Percentiles rank a stretch among this genome's conserved stretches.
Conservation (phyloP, 1,284 basidiomycete genomes). For the Volvariella surrecta region DNA sequence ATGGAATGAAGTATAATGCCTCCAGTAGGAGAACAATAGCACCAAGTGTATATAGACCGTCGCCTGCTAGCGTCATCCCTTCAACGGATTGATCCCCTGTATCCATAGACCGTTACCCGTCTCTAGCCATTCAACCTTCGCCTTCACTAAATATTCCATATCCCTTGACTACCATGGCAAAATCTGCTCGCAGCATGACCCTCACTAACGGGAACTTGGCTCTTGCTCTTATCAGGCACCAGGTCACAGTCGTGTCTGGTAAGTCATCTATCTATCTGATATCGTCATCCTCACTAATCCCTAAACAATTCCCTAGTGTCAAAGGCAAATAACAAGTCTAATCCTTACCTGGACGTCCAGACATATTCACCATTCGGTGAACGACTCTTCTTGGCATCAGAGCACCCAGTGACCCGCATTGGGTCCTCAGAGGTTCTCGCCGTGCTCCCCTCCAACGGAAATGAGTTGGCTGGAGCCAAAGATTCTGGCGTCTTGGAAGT, state of each 20-base stretch:
- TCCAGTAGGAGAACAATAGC: too few relatives aligned
- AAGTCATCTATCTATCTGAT: conserved; percentile 9
- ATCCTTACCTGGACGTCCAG: conserved; percentile 54
- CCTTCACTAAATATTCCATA: not conserved
- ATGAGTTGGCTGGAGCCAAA: conserved; percentile 24
- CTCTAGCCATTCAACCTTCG: not conserved
- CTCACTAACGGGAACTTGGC: conserved; percentile 40
- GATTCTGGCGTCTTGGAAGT: conserved; percentile 53
- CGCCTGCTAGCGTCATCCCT: too few relatives aligned
- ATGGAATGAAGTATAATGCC: too few relatives aligned
- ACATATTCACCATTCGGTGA: conserved; percentile 54
- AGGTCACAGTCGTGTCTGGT: conserved; percentile 62
- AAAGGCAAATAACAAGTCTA: conserved; percentile 39
- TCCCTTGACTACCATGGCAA: conserved; percentile 30
- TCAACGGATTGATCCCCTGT: too few relatives aligned
- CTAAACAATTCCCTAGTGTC: conserved; percentile 33
- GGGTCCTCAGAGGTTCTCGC: conserved; percentile 43
- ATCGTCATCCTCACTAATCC: conserved; percentile 4
- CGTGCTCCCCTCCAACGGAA: conserved; percentile 34
- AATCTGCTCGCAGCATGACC: too few relatives aligned
- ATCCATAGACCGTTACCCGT: not conserved
- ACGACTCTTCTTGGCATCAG: conserved; percentile 49
- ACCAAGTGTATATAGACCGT: too few relatives aligned
- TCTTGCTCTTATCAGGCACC: conserved; percentile 55
- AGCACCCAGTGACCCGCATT: conserved; percentile 52